Base-by-base conservation (phyloP, 192 early-diverging fungal species). In the Rhizophlyctis rosea region DNA sequence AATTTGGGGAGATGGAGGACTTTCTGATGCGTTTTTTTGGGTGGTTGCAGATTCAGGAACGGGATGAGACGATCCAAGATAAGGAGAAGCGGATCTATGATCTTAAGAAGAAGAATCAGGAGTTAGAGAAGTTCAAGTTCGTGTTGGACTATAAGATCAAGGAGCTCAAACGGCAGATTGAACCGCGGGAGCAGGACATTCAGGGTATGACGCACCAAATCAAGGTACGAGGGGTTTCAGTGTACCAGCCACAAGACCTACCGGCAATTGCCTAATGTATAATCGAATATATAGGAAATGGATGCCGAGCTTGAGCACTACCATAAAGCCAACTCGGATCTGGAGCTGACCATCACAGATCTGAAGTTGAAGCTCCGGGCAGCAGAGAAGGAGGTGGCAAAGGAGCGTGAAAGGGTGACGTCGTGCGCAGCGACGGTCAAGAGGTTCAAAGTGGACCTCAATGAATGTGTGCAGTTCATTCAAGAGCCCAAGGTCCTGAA, bases 81-180 rank as follows among this genome's bases (percentile, higher is more conserved):
- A 86, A 86, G 59, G 84, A 86, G 55, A 78, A 77, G 61, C 73
- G 82, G 24, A 81, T 86, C 48, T 85, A 86, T 56, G 82, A 85
- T 54, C 61, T 86, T 28, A 86, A 86, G 61, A 86, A 86, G 53
- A 86, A 86, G 70, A 86, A 86, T 55, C 82, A 85, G 50, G 84
- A 86, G 73, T 75, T 86, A 16, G 84, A 86, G 62, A 86, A 86
- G 63, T 86, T 86, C 70, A 86, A 86, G 61, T 86, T 86, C 53
- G 84, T 86, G 9, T 67, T 86, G 5, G 84, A 86, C 69, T 86
- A 83, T 71, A 80, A 81, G 58, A 86, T 86, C 70, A 80, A 83
- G 50, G 84, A 86, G 67, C 76, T 86, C 33, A 85, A 85, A 62
- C 64, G 69, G 27, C 84, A 86, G 57, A 81, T 86, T 51, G 84